Evolutionary conservation across 2,329 filamentous ascomycete species (phyloP).

Genomic region (Xylariomycetidae sp.): DNA sequence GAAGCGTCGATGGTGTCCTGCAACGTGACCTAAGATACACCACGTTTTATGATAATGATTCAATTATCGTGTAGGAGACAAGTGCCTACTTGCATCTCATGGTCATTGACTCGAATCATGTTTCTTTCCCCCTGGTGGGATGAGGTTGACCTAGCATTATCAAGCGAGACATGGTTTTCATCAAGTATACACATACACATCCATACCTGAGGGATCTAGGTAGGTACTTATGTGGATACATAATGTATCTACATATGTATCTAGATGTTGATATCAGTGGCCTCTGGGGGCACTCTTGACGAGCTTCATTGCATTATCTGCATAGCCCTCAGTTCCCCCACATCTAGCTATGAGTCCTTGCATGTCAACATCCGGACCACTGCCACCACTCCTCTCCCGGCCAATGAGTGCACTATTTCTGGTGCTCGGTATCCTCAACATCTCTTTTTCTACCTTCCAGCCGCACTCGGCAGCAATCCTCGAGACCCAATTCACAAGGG

Average conservation of each 20-base stretch:
- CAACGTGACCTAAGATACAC: too few species aligned
- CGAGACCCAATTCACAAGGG: conserved; percentile 74
- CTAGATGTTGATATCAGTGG: conserved; percentile 26
- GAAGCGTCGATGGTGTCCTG: too few species aligned
- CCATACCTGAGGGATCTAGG: too few species aligned
- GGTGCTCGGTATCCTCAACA: conserved; percentile 88
- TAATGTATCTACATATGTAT: not conserved
- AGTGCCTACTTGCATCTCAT: too few species aligned
- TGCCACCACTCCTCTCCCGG: conserved; percentile 35
- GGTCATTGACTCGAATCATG: too few species aligned
- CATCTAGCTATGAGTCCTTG: conserved; percentile 43
- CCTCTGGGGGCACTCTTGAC: conserved; percentile 43
- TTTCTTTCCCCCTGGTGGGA: too few species aligned
- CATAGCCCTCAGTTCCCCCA: conserved; percentile 53
- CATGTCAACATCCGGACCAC: conserved; percentile 35
- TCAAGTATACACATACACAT: too few species aligned
- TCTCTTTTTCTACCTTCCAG: conserved; percentile 74
- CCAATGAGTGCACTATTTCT: conserved; percentile 81
- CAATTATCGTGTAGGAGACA: too few species aligned
- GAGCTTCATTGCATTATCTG: conserved; percentile 57
- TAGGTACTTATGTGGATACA: too few species aligned
- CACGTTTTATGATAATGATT: too few species aligned
- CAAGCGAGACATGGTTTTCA: too few species aligned
- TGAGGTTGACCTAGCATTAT: too few species aligned
- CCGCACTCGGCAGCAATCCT: conserved; percentile 67